Evolutionary conservation across 129 eudicot genomes (phyloP), one percentile per base, ranked within the genome.

Genomic region (Tagetes patula): DNA sequence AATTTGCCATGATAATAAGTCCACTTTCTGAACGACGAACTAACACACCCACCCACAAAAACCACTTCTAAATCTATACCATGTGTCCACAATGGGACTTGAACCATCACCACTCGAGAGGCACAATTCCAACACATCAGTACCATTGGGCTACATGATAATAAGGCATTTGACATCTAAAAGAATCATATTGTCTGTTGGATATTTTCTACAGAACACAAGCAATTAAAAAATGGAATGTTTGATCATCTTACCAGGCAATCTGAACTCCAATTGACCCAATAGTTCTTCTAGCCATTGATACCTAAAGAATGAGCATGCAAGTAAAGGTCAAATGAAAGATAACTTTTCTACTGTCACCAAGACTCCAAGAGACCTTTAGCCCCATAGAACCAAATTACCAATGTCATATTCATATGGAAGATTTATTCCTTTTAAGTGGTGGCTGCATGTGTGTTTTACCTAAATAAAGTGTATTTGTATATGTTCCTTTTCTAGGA

Each of bases 281-380:
- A 49, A 94, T 92, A 70, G 98, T 94, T 88, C 98, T 90, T 87
- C 32, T 81, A 81, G 96, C 98, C 98, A 94, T 94, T 55, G 98
- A 94, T 65, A 94, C 97, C 98, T 94, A 82, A 77, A 81, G 61
- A 39, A 63, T n/a, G 49, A 54, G 64, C 70, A 81, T 58, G 74
- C 12, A 65, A 62, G 37, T 36, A 60, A 70, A 71, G 48, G 58
- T 55, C 36, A 67, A 70, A 72, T 6, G 20, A 62, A 49, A 33
- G 27, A 37, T 45, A 54, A 7, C 61, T 50, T 50, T 30, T 33
- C 45, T 67, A 38, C 3, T 41, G 67, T 53, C 46, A 65, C 33
- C 30, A 40, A 13, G 42, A 63, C 46, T 52, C 33, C 30, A 40
- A 13, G 42, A 63, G 79, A 74, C 41, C 45, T 56, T 69, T 49